Percentiles rank a stretch among this genome's conserved stretches.
phyloP scores from a whole-genome alignment of 768 basidiomycete species.

The Suillus subluteus region DNA sequence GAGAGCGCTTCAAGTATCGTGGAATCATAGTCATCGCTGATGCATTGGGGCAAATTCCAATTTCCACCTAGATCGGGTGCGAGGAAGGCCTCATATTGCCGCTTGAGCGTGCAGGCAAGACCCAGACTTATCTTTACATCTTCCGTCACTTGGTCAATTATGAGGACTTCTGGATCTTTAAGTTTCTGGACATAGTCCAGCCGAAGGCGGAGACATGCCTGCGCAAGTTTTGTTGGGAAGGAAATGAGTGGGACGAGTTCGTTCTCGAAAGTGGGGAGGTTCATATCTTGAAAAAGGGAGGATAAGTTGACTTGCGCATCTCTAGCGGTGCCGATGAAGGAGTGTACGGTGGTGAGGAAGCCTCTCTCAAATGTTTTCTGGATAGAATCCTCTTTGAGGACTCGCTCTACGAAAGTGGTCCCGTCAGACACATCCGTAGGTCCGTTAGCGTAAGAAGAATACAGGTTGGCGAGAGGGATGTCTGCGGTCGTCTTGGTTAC shows the following conservation, averaged over 20 bases:
- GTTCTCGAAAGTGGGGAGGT: conserved; percentile 87
- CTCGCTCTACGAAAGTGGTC: conserved; percentile 88
- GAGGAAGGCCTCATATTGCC: conserved; percentile 92
- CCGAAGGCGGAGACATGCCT: conserved; percentile 87
- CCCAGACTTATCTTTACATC: conserved; percentile 91
- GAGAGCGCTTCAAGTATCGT: conserved; percentile 86
- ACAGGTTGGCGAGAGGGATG: conserved; percentile 41
- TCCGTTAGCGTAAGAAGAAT: conserved; percentile 35
- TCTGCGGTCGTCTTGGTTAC: conserved; percentile 78
- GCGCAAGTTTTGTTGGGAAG: conserved; percentile 95
- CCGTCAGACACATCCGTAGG: conserved; percentile 60
- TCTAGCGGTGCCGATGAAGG: conserved; percentile 83
- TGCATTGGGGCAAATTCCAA: conserved; percentile 89
- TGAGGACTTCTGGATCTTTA: conserved; percentile 84
- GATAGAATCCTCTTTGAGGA: conserved; percentile 96
- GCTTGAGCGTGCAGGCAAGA: conserved; percentile 92
- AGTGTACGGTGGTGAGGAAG: conserved; percentile 83
- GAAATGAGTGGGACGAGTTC: conserved; percentile 91
- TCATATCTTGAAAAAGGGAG: conserved; percentile 79
- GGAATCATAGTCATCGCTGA: conserved; percentile 87
- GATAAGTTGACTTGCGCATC: conserved; percentile 84
- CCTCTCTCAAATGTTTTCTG: conserved; percentile 93
- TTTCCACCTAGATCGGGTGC: conserved; percentile 83
- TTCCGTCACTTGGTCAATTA: conserved; percentile 93
- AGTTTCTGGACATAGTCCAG: conserved; percentile 88